These are phyloP conservation scores for Nephelium lappaceum DNA, from an alignment of 345 rosid species.

Conservation along the genomic window DNA sequence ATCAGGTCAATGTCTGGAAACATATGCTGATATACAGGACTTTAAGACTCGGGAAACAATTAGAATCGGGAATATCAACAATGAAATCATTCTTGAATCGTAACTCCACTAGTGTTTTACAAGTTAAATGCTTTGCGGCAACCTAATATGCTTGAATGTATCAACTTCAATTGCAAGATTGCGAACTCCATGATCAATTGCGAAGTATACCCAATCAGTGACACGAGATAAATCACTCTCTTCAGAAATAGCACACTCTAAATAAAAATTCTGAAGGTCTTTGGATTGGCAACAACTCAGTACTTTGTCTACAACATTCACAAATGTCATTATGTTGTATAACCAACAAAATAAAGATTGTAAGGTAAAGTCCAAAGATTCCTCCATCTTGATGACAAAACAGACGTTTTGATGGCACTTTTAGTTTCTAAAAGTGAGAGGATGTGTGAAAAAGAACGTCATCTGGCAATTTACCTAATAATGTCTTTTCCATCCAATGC, in stretches of 20 bases:
- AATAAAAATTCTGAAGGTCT: not conserved
- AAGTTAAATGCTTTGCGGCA: not conserved
- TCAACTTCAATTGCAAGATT: not conserved
- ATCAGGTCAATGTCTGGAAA: not conserved
- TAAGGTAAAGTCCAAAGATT: not conserved
- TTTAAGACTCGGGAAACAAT: not conserved
- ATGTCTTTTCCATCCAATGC: not conserved
- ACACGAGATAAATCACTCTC: not conserved
- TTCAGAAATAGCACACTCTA: not conserved
- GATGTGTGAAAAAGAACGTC: constrained; percentile 14
- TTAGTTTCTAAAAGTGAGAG: constrained; percentile 14
- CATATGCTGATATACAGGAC: not conserved
- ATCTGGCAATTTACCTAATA: constrained; percentile 8
- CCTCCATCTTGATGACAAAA: constrained; percentile 23
- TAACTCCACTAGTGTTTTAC: not conserved
- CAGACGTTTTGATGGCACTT: not conserved
- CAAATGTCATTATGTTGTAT: not conserved
- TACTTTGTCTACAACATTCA: constrained; percentile 3
- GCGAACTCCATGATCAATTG: not conserved
- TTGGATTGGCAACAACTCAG: not conserved
- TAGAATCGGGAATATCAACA: not conserved
- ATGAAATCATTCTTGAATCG: not conserved
- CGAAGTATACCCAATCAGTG: not conserved
- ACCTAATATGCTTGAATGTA: not conserved
- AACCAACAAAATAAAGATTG: not conserved